A percentile compares a stretch with the other conserved stretches of the same genome.
phyloP scores from a whole-genome alignment of 805 yeast species.

The Pichia ethanolica region DNA sequence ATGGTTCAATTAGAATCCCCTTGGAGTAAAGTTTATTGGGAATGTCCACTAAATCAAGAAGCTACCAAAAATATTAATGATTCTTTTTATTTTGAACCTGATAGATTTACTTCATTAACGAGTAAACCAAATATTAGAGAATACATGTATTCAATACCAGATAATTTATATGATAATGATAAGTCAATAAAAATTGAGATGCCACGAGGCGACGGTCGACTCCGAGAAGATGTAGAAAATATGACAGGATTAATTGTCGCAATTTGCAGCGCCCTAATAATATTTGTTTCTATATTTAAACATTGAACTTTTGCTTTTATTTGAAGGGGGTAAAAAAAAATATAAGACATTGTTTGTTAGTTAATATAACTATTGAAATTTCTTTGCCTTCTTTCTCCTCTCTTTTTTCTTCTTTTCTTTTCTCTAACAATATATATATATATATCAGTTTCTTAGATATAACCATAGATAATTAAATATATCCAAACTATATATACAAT shows the following conservation, averaged over 20 bases:
- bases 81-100: conserved; percentile 1
- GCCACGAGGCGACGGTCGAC: conserved; percentile 1
- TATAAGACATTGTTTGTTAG: too few relatives aligned
- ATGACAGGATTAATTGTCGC: conserved; percentile 1
- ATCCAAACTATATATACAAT: too few relatives aligned
- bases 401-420: too few relatives aligned
- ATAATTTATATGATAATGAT: too few relatives aligned
- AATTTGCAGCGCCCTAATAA: not conserved
- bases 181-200: not conserved
- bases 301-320: not conserved
- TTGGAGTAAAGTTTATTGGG: conserved; percentile 22
- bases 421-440: too few relatives aligned
- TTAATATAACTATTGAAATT: too few relatives aligned
- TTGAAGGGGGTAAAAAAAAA: too few relatives aligned
- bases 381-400: too few relatives aligned
- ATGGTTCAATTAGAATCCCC: conserved; percentile 11
- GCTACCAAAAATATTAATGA: not conserved
- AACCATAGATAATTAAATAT: too few relatives aligned
- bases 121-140: too few relatives aligned
- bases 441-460: too few relatives aligned
- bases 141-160: too few relatives aligned
- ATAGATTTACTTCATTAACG: not conserved
- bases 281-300: not conserved
- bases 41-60: conserved; percentile 15
- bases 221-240: not conserved